Evolutionary conservation across 495 filamentous ascomycete species (phyloP).

Genomic region (Extremus antarcticus): DNA sequence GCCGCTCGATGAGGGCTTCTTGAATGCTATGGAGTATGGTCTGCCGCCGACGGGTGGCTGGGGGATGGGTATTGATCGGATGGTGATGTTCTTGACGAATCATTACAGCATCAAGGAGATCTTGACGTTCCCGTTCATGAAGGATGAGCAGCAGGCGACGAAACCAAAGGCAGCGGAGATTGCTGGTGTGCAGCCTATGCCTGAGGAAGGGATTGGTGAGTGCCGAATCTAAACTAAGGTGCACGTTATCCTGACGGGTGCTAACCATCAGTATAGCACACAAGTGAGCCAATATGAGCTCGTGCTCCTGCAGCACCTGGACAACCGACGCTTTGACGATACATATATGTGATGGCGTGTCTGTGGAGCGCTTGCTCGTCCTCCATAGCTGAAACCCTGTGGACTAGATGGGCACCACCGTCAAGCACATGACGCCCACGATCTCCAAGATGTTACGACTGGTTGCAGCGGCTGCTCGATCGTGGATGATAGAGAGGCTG

Average conservation of each 20-base stretch:
- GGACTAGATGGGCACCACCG: too few relatives aligned
- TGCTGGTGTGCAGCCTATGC: constrained; percentile 49
- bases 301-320: too few relatives aligned
- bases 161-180: constrained; percentile 52
- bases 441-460: too few relatives aligned
- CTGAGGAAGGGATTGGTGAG: constrained; percentile 50
- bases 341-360: too few relatives aligned
- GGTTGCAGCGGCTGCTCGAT: too few relatives aligned
- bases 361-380: too few relatives aligned
- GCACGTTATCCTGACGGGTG: too few relatives aligned
- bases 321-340: too few relatives aligned
- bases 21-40: constrained; percentile 71
- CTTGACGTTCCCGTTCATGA: constrained; percentile 83
- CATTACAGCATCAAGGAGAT: constrained; percentile 96
- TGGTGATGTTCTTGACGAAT: constrained; percentile 96
- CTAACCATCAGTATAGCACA: background rate
- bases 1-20: constrained; percentile 89
- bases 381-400: too few relatives aligned
- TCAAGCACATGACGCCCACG: too few relatives aligned
- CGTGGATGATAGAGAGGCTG: too few relatives aligned
- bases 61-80: constrained; percentile 93
- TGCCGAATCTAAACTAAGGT: too few relatives aligned
- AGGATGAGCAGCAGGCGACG: constrained; percentile 46
- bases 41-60: constrained; percentile 91
- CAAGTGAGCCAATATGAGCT: background rate